Percentiles rank a stretch among this genome's conserved stretches.
Evolutionary conservation across 108 stramenopile species (phyloP).

Genomic region (Fistulifera pelliculosa): DNA sequence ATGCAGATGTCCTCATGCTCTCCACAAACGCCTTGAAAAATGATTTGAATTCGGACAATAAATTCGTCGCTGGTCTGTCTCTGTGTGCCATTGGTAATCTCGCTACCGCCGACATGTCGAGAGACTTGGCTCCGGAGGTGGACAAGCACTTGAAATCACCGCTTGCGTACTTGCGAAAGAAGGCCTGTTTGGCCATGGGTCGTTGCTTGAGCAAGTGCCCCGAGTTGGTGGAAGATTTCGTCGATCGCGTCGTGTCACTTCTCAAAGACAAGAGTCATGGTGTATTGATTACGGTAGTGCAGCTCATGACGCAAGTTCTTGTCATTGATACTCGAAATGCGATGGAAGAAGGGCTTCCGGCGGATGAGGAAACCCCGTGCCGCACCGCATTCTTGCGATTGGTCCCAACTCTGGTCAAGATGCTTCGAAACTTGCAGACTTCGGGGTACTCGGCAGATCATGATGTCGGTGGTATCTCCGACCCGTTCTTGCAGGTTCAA

Average conservation of each 20-base stretch:
- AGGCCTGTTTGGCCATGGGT: constrained; percentile 94
- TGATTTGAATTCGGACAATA: constrained; percentile 77
- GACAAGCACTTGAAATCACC: constrained; percentile 84
- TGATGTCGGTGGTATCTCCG: constrained; percentile 91
- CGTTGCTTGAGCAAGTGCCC: constrained; percentile 88
- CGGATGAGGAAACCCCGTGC: constrained; percentile 38
- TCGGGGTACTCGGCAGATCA: constrained; percentile 91
- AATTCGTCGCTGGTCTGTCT: constrained; percentile 89
- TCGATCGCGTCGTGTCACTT: constrained; percentile 74
- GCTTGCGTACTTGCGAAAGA: constrained; percentile 89
- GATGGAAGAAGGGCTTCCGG: constrained; percentile 41
- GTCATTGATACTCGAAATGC: constrained; percentile 67
- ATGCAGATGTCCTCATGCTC: constrained; percentile 98
- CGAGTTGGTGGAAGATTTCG: constrained; percentile 96
- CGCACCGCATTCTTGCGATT: constrained; percentile 63
- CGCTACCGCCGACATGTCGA: constrained; percentile 91
- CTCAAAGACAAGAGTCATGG: constrained; percentile 95
- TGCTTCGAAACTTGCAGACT: constrained; percentile 82
- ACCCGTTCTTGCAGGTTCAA: constrained; percentile 95
- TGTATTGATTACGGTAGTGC: constrained; percentile 90
- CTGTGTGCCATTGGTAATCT: constrained; percentile 97
- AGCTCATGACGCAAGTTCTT: constrained; percentile 89
- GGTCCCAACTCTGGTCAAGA: constrained; percentile 87
- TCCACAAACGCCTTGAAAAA: constrained; percentile 92
- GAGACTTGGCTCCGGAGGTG: constrained; percentile 93